A percentile compares a stretch with the other conserved stretches of the same genome.
These are phyloP conservation scores for Colletotrichum sp. DNA, from an alignment of 2,329 filamentous ascomycete genomes.

Conservation along the genomic window DNA sequence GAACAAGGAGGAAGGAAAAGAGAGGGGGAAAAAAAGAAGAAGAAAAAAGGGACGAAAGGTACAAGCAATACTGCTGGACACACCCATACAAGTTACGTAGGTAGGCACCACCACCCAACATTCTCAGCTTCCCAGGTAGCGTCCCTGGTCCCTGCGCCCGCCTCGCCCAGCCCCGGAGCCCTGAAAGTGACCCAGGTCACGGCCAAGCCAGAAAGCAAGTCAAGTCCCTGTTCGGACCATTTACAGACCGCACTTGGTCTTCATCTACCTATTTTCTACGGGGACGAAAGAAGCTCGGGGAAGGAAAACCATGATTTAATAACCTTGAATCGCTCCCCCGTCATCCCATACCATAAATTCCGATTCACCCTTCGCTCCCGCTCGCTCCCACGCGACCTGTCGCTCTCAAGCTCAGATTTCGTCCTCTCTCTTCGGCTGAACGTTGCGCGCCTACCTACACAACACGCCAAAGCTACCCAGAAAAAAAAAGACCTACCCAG, in stretches of 20 bases:
- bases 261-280: constrained; percentile 11
- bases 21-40: neutral
- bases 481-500: neutral
- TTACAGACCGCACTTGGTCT: constrained; percentile 4
- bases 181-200: constrained; percentile 10
- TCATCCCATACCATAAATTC: neutral
- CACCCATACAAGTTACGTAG: neutral
- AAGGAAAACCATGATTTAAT: constrained; percentile 14
- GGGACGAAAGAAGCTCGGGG: constrained; percentile 4
- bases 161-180: constrained; percentile 15
- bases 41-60: neutral
- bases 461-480: neutral
- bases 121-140: neutral
- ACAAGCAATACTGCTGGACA: neutral
- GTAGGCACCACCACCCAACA: neutral
- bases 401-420: neutral
- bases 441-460: neutral
- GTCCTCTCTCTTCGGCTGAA: neutral
- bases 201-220: neutral
- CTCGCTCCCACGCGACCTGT: neutral
- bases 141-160: constrained; percentile 6
- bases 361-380: neutral
- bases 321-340: constrained; percentile 11
- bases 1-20: neutral
- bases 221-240: neutral